Evolutionary conservation across 192 early-diverging fungal species (phyloP), one percentile per base, ranked within the genome.

Genomic region (Coemansia sp.): DNA sequence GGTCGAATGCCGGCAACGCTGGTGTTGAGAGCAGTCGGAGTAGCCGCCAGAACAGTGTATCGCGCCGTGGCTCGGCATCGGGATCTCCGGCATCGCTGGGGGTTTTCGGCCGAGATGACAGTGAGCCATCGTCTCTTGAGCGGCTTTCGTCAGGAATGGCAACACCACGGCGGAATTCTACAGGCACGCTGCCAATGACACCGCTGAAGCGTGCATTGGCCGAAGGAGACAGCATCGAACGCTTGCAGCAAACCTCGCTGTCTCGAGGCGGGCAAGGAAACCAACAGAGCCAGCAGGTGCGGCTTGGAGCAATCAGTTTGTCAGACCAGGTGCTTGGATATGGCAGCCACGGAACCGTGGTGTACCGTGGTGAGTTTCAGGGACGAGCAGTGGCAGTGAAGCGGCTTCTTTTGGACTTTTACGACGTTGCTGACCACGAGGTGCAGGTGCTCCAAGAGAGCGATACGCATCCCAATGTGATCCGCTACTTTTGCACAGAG

Each of bases 291-390:
- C 69, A 75, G 10, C 79, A 76, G 9, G 45, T 73, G 43, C 77
- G 88, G 0, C 77, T 86, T 50, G 83, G 87, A 0, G 74, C 76
- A 0, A 74, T 95, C 12, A 71, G 75, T 9, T 80, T 93, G 12
- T 78, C 89, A 0, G 86, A 89, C 61, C 83, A 81, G 6, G 76
- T 90, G 47, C 65, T 90, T 69, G 95, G 96, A 6, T 93, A 95
- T 72, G 98, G 98, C 65, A 93, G 92, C 60, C 95, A 98, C 74
- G 98, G 98, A 16, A 99, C 98, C 0, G 90, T 98, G 9, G 97
- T 99, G 43, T 97, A 93, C 72, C 90, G 91, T 52, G 97, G 96
- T n/a, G 85, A 77, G 9, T 98, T 97, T 76, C 93, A 97, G 75
- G 93, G 93, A 19, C 87, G 95, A 10, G 80, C 89, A 6, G 96